A percentile compares a stretch with the other conserved stretches of the same genome.
phyloP scores from a whole-genome alignment of 371 early-diverging fungal genomes.

The Actinomortierella ambigua region DNA sequence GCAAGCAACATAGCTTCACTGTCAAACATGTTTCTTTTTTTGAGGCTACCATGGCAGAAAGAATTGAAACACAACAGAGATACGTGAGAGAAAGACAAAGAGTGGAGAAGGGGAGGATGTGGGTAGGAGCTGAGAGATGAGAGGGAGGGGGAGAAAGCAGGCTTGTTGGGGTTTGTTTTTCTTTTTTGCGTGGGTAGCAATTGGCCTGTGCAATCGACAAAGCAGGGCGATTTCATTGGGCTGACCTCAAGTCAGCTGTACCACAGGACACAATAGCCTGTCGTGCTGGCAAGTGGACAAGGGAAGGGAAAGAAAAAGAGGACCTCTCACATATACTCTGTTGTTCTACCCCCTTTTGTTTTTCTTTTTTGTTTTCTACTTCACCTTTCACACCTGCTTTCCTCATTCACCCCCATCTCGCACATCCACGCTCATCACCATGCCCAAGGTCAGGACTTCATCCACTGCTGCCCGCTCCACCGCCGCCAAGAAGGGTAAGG shows the following conservation, averaged over 20 bases:
- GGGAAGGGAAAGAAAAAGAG: neutral
- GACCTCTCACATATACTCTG: neutral
- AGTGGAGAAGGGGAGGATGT: too few species aligned
- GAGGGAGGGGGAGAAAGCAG: too few species aligned
- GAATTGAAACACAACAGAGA: neutral
- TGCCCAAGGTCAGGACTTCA: slow-evolving; percentile 41
- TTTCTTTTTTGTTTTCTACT: neutral
- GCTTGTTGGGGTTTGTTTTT: too few species aligned
- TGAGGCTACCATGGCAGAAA: neutral
- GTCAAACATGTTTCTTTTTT: neutral
- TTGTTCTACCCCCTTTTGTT: neutral
- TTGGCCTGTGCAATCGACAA: too few species aligned
- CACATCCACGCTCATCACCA: slow-evolving; percentile 6
- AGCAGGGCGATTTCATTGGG: neutral
- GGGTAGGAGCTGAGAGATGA: too few species aligned
- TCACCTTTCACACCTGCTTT: neutral
- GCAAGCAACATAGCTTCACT: neutral
- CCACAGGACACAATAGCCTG: neutral
- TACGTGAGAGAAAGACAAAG: too few species aligned
- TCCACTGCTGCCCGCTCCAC: neutral
- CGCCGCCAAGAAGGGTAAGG: neutral
- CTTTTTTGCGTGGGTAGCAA: too few species aligned
- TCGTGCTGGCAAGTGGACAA: neutral
- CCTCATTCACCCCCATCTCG: neutral
- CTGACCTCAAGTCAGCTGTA: neutral